Evolutionary conservation across 768 basidiomycete genomes (phyloP).

Genomic region (Lactarius akahatsu): DNA sequence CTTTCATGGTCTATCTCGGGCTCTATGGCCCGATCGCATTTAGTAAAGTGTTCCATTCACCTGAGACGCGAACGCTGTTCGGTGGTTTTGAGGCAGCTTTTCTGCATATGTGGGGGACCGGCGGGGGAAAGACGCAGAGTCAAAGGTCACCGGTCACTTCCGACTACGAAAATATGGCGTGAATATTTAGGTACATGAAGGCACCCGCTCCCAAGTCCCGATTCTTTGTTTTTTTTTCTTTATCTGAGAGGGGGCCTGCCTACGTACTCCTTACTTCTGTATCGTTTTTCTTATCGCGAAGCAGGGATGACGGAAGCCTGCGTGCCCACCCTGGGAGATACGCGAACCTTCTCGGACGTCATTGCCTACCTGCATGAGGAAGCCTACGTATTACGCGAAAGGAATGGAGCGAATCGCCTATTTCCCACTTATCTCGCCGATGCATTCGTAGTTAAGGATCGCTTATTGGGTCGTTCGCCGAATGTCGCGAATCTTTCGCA

Average conservation of each 20-base stretch:
- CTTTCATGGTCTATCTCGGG: background rate
- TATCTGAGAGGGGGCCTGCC: background rate
- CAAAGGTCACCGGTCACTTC: background rate
- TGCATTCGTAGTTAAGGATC: background rate
- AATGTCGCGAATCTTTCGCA: slow-evolving; percentile 11
- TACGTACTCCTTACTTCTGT: background rate
- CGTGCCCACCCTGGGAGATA: slow-evolving; percentile 11
- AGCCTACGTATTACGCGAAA: slow-evolving; percentile 17
- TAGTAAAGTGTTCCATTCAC: background rate
- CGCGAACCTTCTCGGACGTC: slow-evolving; percentile 17
- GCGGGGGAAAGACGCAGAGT: background rate
- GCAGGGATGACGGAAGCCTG: slow-evolving; percentile 8
- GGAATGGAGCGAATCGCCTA: slow-evolving; percentile 14
- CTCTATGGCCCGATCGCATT: background rate
- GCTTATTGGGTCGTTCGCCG: slow-evolving; percentile 3
- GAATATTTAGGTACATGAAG: slow-evolving; percentile 12
- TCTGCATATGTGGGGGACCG: background rate
- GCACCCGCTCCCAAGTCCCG: background rate
- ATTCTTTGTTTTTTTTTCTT: background rate
- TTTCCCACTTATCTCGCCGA: slow-evolving; percentile 16
- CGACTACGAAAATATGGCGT: background rate
- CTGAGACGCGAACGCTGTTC: background rate
- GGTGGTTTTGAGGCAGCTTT: background rate
- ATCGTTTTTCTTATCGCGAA: slow-evolving; percentile 24
- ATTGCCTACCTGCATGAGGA: background rate